Evolutionary conservation across 306 rosid genomes (phyloP).

Genomic region (Glycine soja): DNA sequence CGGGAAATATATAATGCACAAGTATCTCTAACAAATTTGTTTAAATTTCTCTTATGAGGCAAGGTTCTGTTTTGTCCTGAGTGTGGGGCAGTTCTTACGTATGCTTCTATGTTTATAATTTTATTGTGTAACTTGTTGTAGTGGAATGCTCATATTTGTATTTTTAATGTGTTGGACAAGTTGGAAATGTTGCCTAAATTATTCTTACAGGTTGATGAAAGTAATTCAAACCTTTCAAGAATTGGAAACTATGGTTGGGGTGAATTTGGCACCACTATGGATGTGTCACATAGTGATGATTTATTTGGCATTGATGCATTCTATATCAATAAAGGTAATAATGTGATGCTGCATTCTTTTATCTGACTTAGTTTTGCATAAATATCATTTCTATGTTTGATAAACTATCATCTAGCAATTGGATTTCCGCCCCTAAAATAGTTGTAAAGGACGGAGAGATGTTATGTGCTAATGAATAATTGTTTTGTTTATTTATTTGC

Average conservation of each 20-base stretch:
- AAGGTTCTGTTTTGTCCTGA: not conserved
- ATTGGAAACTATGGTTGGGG: slow-evolving; percentile 83
- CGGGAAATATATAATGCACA: not conserved
- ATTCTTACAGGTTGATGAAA: slow-evolving; percentile 58
- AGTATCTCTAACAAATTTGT: not conserved
- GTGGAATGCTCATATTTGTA: not conserved
- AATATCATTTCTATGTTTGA: not conserved
- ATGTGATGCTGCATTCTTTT: not conserved
- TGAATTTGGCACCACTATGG: slow-evolving; percentile 49
- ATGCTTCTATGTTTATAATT: not conserved
- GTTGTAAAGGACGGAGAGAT: not conserved
- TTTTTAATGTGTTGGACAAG: not conserved
- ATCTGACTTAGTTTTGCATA: not conserved
- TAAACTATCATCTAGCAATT: slow-evolving; percentile 3
- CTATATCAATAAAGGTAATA: slow-evolving; percentile 77
- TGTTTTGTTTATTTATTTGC: slow-evolving; percentile 13
- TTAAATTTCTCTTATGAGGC: not conserved
- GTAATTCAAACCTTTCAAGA: slow-evolving; percentile 60
- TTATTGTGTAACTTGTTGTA: not conserved
- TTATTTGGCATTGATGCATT: slow-evolving; percentile 79
- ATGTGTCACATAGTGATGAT: slow-evolving; percentile 47
- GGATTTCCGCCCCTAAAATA: not conserved
- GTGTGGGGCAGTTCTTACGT: not conserved
- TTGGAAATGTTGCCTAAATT: slow-evolving; percentile 29
- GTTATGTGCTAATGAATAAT: not conserved